phyloP scores from a whole-genome alignment of 78 protist species.

The Bodo saltans region DNA sequence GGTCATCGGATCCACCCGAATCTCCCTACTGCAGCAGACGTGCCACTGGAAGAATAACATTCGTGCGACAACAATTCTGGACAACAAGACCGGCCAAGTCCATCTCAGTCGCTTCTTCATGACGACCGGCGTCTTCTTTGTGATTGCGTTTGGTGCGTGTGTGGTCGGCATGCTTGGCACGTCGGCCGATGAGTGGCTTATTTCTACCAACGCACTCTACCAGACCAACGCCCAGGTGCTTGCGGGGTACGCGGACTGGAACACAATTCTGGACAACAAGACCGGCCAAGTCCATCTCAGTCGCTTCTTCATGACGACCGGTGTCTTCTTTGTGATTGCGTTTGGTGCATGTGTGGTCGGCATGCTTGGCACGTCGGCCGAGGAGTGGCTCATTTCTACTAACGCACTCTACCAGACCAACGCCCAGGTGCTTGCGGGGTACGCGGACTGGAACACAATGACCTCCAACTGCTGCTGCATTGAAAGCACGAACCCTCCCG shows the following conservation, averaged over 20 bases:
- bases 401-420: not conserved
- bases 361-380: not conserved
- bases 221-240: not conserved
- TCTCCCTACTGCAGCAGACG: no score
- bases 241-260: not conserved
- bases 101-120: not conserved
- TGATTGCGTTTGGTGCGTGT: not conserved
- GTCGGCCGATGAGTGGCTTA: not conserved
- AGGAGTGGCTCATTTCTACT: not conserved
- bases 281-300: not conserved
- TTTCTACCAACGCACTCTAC: not conserved
- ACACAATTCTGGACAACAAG: no score
- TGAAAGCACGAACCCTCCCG: not conserved
- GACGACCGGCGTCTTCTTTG: not conserved
- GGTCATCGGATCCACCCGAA: no score
- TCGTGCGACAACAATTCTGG: no score
- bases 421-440: not conserved
- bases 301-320: not conserved
- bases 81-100: no score
- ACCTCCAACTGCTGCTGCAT: not conserved
- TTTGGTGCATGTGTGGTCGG: not conserved
- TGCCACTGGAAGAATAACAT: no score
- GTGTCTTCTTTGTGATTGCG: not conserved
- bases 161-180: not conserved
- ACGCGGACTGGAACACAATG: not conserved